Base-by-base conservation (phyloP, 148 eudicot genomes). In the Drosera capensis region DNA sequence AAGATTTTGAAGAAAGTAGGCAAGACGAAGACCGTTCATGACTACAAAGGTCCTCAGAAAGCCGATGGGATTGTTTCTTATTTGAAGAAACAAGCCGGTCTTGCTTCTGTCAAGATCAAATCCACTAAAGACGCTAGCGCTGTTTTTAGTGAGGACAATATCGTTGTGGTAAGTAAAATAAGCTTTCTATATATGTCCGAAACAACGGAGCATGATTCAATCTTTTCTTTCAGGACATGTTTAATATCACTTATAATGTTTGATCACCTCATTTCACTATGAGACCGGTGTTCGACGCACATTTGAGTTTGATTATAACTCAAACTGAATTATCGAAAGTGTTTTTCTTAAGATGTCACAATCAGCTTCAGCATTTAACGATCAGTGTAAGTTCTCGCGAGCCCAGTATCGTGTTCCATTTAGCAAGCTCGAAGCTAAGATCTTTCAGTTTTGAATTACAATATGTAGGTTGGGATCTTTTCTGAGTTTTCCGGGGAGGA, bases 401-500 rank as follows among this genome's bases (percentile, higher is more conserved):
- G 40, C 18, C 43, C 14, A 49, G 49, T n/a, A 16, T 8, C 14
- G 34, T 23, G 46, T 24, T 20, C 31, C 2, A 25, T 23, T 14
- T 36, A 28, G 31, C 31, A 11, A 28, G 31, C 9, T 9, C 9
- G 9, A 3, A 4, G 6, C 9, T 3, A 28, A 28, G 6, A 28
- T 13, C 38, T 4, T 34, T 34, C 1, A 5, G n/a, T 34, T 34
- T 34, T 34, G 38, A 34, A 7, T 14, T 16, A 19, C 26, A n/a
- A n/a, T 36, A 25, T 48, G 17, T 66, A 75, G 87, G 79, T 75
- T 59, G 87, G 82, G 29, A 56, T 79, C 43, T 79, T 79, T 49
- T 79, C 79, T 1, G 71, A 75, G 44, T 79, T 79, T 28, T 75
- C 87, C 17, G 87, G 87, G 16, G 79, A 79, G 38, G 71, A 75